Evolutionary conservation across 352 stramenopile genomes (phyloP), one percentile per base, ranked within the genome.

Genomic region (Phytophthora brassicae): DNA sequence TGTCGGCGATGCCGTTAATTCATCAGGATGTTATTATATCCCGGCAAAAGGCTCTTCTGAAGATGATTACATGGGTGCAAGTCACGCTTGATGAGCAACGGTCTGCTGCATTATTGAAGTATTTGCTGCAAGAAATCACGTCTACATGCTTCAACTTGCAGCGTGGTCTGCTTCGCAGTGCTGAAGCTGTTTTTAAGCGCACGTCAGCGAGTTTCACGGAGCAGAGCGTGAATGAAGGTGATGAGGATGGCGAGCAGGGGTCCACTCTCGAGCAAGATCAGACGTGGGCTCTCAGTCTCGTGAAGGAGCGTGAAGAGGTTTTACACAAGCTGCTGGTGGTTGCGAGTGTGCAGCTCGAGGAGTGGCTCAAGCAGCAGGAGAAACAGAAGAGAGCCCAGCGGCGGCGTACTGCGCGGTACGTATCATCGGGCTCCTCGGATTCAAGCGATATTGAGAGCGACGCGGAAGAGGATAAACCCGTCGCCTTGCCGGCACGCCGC

Each of bases 31-130:
- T 86, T 12, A 60, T 83, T 3, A 72, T 63, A 29, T 48, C 45
- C 1, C 75, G 81, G 1, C 77, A 88, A 50, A 86, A 84, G 41
- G 33, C 78, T 36, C 64, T 90, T 11, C 58, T 87, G 7, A 88
- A 86, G 53, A 79, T 81, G 38, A 56, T 88, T 14, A 41, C 75
- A 2, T 73, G 81, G 47, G 50, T 70, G 6, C 78, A 88, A 33
- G 72, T 90, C 16, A 79, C 79, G 13, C 46, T 75, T 0, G 62
- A 68, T 3, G 81, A 90, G 43, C 54, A 64, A 14, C 81, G 81
- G 8, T 90, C 81, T 4, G 79, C 74, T 16, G 67, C 69, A 29
- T 60, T 90, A 26, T 75, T 88, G 26, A 70, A 85, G 20, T 77
- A 60, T 14, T 50, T 90, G 45, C 57, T 88, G 16, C 28, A 76